Evolutionary conservation across 352 stramenopile species (phyloP), one percentile per base, ranked within the genome.

Genomic region (Peronospora destructor): DNA sequence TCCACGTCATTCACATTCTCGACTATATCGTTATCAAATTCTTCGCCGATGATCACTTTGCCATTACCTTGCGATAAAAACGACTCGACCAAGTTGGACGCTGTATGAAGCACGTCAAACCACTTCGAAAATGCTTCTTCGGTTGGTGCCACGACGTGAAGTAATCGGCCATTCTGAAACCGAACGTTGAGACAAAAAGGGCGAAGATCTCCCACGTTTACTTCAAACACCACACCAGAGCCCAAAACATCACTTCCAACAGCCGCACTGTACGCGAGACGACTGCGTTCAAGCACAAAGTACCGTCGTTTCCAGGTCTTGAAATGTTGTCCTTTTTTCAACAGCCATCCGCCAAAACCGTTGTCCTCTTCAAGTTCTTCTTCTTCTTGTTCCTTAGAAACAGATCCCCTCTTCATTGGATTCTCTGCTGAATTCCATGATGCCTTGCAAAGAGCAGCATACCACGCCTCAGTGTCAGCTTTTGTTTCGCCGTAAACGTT

Each of bases 251-350:
- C 69, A 16, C 66, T 61, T 13, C 61, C 52, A 2, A 59, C 49
- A 16, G 49, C 58, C 10, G 51, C 56, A 46, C 46, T 57, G 48
- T 94, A 94, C 23, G 58, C 64, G 1, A 94, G 42, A 9, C 71
- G 68, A 12, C 72, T 86, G n/a, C 70, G 62, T 38, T 79, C 59
- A 36, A 94, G 66, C 14, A 79, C 59, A 33, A 94, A 87, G 49
- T 82, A 90, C 6, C 76, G 67, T n/a, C 73, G 64, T 59, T 91
- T 94, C 83, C 83, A 94, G 0, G 64, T 87, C 66, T 89, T 87
- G 45, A 91, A 80, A 37, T 77, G 70, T 47, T 91, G 78, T 1
- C 83, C 83, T 56, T 85, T 75, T 56, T 94, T 94, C 41, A 89
- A 48, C 0, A 94, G 64, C 80, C 80, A 94, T 16, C 82, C 82